Evolutionary conservation across 371 early-diverging fungal genomes (phyloP).

Genomic region (Zychaea mexicana): DNA sequence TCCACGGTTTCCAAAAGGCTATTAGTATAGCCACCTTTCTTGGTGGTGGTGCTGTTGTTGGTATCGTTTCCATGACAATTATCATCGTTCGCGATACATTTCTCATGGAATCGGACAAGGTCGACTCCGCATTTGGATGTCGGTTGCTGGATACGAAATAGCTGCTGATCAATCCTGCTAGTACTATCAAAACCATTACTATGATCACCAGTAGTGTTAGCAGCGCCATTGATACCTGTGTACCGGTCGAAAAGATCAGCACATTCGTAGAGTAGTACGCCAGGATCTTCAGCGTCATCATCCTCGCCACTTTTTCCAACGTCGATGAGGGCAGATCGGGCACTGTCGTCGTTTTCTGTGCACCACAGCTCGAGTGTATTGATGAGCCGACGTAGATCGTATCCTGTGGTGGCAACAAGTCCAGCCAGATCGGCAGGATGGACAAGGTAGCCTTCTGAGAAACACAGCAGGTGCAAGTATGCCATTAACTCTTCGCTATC

Average conservation of each 20-base stretch:
- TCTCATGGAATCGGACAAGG: background rate
- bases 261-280: background rate
- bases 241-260: conserved; percentile 1
- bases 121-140: background rate
- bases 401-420: conserved; percentile 19
- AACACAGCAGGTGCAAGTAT: conserved; percentile 37
- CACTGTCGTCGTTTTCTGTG: background rate
- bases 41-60: background rate
- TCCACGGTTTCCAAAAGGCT: background rate
- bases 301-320: too few relatives aligned
- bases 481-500: conserved; percentile 19
- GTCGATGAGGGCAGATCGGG: too few relatives aligned
- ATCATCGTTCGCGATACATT: background rate
- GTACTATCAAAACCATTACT: background rate
- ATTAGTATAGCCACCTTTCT: too few relatives aligned
- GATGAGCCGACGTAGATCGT: conserved; percentile 33
- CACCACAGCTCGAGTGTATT: conserved; percentile 38
- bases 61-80: background rate
- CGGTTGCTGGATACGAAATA: background rate
- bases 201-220: background rate
- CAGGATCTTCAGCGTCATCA: too few relatives aligned
- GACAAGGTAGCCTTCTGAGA: conserved; percentile 26
- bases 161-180: background rate
- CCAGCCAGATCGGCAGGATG: conserved; percentile 26
- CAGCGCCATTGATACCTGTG: background rate